Evolutionary conservation across 495 filamentous ascomycete species (phyloP), one percentile per base, ranked within the genome.

Genomic region (Patellaria atrata): DNA sequence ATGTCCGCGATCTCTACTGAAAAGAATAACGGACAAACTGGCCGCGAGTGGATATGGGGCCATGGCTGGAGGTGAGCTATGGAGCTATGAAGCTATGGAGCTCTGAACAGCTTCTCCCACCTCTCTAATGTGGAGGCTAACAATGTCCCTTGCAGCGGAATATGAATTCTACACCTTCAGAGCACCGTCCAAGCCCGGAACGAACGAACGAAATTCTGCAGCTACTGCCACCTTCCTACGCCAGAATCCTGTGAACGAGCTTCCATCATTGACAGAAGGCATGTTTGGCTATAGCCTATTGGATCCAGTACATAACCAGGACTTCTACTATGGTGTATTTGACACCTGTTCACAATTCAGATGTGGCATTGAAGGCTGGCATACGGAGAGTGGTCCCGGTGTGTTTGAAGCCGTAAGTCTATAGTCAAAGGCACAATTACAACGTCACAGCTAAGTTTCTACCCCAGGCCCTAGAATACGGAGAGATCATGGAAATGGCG

Each of bases 201-300:
- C 60, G 10, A 24, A 61, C 16, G 66, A 73, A 37, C 65, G 60
- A n/a, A 74, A 72, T 34, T 68, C 71, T 3, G 73, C 76, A n/a
- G 71, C 78, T 0, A 80, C 81, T 1, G 82, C 81, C 14, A 53
- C 62, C 2, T 93, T 77, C 51, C 68, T 94, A 2, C 66, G 68
- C 41, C 56, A 78, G 16, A 85, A 93, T 47, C 64, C 80, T 0
- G 71, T 77, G 19, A 64, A 78, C 21, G 48, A 70, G 1, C 67
- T 94, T 5, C 83, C 84, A 1, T 54, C 73, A 20, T 50, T 97
- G 20, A 94, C 89, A 13, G 83, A 94, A 54, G 89, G 89, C 38
- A 97, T 97, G 89, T 94, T 94, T 47, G 89, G 86, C 19, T 97
- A 97, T 62, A 89, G 81, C 44, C 60, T 97, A 48, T 93, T 84